A percentile compares a stretch with the other conserved stretches of the same genome.
Evolutionary conservation across 2,329 filamentous ascomycete genomes (phyloP).

Genomic region (Sclerotinia glacialis): DNA sequence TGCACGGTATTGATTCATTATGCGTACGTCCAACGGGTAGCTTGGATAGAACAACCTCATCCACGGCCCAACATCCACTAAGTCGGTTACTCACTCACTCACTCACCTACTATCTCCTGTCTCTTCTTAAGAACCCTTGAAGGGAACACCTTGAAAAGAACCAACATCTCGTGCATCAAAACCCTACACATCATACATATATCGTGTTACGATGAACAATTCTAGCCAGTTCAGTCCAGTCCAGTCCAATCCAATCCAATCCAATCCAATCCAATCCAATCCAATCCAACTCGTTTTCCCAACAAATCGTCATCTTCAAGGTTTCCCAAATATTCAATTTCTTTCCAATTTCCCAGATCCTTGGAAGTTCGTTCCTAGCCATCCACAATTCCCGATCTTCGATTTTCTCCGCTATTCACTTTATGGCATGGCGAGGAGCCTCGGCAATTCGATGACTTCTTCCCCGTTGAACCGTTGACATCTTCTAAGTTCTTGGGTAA

Average conservation of each 20-base stretch:
- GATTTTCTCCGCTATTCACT: slow-evolving; percentile 14
- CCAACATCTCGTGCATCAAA: background rate
- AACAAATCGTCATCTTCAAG: slow-evolving; percentile 3
- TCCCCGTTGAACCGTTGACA: slow-evolving; percentile 17
- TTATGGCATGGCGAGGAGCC: slow-evolving; percentile 7
- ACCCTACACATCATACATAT: background rate
- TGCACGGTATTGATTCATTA: slow-evolving; percentile 10
- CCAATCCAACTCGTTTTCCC: background rate
- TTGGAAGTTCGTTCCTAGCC: background rate
- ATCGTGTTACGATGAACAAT: background rate
- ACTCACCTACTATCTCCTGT: too few relatives aligned
- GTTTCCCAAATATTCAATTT: slow-evolving; percentile 2
- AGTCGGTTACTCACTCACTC: too few relatives aligned
- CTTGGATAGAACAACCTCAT: too few relatives aligned
- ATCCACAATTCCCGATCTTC: slow-evolving; percentile 15
- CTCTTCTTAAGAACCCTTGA: background rate
- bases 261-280: too few relatives aligned
- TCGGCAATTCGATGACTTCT: slow-evolving; percentile 3
- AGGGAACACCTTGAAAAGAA: background rate
- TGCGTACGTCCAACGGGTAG: slow-evolving; percentile 4
- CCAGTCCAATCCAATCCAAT: too few relatives aligned
- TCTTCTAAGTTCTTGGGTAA: background rate
- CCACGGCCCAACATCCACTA: too few relatives aligned
- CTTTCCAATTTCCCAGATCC: slow-evolving; percentile 4
- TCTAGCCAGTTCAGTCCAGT: background rate